phyloP scores from a whole-genome alignment of 345 rosid genomes.

The Camelina laxa region DNA sequence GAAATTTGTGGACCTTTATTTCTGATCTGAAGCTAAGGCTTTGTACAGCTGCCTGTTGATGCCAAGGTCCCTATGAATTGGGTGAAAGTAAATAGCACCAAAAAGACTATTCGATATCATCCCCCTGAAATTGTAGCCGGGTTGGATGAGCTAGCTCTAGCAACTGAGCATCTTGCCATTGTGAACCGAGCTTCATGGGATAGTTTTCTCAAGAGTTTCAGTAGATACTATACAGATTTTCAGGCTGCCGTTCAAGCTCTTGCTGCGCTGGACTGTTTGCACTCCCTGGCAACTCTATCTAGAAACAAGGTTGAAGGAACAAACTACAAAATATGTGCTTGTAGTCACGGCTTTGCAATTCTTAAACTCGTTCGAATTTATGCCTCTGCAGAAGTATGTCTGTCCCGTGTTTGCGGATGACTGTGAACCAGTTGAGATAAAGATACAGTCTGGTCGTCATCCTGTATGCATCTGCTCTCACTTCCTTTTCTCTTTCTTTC shows the following conservation, averaged over 20 bases:
- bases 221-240: slow-evolving; percentile 69
- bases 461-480: slow-evolving; percentile 60
- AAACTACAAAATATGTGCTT: slow-evolving; percentile 7
- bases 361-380: neutral
- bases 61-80: slow-evolving; percentile 75
- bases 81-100: slow-evolving; percentile 88
- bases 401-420: slow-evolving; percentile 71
- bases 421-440: slow-evolving; percentile 73
- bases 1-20: slow-evolving; percentile 19
- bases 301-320: slow-evolving; percentile 65
- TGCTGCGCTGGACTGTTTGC: slow-evolving; percentile 89
- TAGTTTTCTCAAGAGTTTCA: slow-evolving; percentile 67
- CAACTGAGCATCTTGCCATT: slow-evolving; percentile 72
- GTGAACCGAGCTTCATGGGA: slow-evolving; percentile 84
- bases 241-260: slow-evolving; percentile 83
- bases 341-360: slow-evolving; percentile 14
- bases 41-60: slow-evolving; percentile 71
- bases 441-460: slow-evolving; percentile 78
- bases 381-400: slow-evolving; percentile 67
- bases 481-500: slow-evolving; percentile 3
- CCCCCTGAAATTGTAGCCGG: slow-evolving; percentile 82
- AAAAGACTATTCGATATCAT: slow-evolving; percentile 87
- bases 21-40: slow-evolving; percentile 21
- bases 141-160: slow-evolving; percentile 74
- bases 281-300: slow-evolving; percentile 82